Conservation (phyloP, 148 eudicot species). For the Diospyros lotus region DNA sequence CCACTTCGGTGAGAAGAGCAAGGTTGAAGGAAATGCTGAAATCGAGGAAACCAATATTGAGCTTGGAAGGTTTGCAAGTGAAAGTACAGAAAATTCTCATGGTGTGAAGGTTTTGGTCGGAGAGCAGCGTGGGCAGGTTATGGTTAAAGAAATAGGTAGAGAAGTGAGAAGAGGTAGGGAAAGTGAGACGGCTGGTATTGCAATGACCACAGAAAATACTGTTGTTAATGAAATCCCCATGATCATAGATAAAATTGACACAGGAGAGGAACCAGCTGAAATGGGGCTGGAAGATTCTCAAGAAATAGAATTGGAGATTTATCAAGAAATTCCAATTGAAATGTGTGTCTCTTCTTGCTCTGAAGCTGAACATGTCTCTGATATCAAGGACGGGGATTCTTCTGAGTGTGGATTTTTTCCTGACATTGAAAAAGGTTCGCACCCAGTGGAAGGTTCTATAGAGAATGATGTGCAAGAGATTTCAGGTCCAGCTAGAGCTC, state of each 20-base stretch:
- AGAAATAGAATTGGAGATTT: conserved; percentile 13
- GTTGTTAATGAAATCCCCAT: not conserved
- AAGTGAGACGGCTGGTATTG: conserved; percentile 12
- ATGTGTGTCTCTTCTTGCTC: conserved; percentile 1
- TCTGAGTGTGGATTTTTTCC: not conserved
- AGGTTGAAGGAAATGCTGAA: conserved; percentile 24
- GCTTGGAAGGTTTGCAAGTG: conserved; percentile 4
- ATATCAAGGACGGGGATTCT: not conserved
- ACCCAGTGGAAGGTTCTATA: not conserved
- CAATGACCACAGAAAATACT: not conserved
- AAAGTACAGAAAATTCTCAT: conserved; percentile 11
- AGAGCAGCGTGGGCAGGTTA: conserved; percentile 19
- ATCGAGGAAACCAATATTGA: conserved; percentile 18
- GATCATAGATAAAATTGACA: not conserved
- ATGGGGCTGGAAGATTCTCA: conserved; percentile 6
- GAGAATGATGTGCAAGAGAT: conserved; percentile 12
- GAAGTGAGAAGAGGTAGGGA: conserved; percentile 7
- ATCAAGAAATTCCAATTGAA: conserved; percentile 5
- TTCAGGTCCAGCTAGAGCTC: not conserved
- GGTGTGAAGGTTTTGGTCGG: conserved; percentile 32
- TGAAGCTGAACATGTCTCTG: not conserved
- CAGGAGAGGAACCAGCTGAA: conserved; percentile 12
- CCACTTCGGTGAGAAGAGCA: conserved; percentile 66
- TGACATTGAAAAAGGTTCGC: not conserved
- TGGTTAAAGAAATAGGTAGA: conserved; percentile 15